These are phyloP conservation scores for Rhizopogon roseolus DNA, from an alignment of 768 basidiomycete genomes.

Conservation along the genomic window DNA sequence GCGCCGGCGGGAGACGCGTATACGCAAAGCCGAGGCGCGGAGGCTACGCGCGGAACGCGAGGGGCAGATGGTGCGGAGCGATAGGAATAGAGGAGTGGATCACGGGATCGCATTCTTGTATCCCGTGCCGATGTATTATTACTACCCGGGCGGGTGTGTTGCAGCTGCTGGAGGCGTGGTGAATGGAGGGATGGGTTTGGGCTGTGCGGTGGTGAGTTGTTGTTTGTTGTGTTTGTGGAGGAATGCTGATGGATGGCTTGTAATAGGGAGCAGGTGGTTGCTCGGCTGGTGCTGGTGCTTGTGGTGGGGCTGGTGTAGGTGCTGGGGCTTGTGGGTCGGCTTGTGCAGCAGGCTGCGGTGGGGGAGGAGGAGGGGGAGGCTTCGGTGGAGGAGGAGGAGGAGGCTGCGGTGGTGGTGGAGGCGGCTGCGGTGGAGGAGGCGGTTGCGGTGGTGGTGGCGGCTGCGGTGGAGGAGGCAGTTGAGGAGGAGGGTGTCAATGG, in stretches of 20 bases:
- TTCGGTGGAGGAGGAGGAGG: too few relatives aligned
- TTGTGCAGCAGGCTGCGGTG: too few relatives aligned
- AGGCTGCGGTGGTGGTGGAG: conserved; percentile 3
- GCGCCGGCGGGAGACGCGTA: conserved; percentile 15
- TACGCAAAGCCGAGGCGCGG: conserved; percentile 21
- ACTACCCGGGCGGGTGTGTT: conserved; percentile 13
- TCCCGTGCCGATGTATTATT: conserved; percentile 32
- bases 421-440: conserved; percentile 2
- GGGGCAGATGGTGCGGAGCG: neutral
- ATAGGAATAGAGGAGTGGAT: neutral
- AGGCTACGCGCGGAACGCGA: conserved; percentile 22
- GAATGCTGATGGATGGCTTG: neutral
- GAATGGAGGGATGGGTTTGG: neutral
- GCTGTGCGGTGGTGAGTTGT: conserved; percentile 5
- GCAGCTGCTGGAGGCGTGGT: conserved; percentile 4
- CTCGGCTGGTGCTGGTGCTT: neutral
- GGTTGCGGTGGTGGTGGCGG: conserved; percentile 7
- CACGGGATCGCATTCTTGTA: conserved; percentile 34
- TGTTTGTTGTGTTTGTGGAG: neutral
- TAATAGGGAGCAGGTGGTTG: neutral
- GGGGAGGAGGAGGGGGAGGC: too few relatives aligned
- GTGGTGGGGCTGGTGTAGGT: too few relatives aligned
- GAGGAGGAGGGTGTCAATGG: too few relatives aligned
- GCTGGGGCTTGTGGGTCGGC: too few relatives aligned
- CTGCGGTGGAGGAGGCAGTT: conserved; percentile 23